Percentiles rank a stretch among this genome's conserved stretches.
Evolutionary conservation across 192 early-diverging fungal genomes (phyloP).

Genomic region (Coemansia sp.): DNA sequence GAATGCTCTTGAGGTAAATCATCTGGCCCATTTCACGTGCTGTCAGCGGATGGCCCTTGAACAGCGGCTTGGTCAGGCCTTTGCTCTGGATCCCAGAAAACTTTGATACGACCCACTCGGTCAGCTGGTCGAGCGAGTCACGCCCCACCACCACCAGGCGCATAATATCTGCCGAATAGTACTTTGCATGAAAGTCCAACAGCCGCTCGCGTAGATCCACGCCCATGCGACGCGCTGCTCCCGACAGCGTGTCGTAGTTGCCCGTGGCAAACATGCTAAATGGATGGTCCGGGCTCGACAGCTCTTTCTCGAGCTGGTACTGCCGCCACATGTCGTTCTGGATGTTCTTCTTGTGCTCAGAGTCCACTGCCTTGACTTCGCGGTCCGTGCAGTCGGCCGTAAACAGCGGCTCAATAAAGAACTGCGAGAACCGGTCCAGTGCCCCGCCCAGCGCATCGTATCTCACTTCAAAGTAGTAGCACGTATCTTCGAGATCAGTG

Average conservation of each 20-base stretch:
- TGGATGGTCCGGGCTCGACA: slow-evolving; percentile 76
- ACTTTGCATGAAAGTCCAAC: slow-evolving; percentile 82
- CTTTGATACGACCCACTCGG: slow-evolving; percentile 77
- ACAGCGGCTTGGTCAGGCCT: slow-evolving; percentile 65
- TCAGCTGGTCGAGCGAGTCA: slow-evolving; percentile 83
- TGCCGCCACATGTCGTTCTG: slow-evolving; percentile 88
- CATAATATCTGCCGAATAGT: slow-evolving; percentile 97
- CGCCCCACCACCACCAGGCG: slow-evolving; percentile 84
- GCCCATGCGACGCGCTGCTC: slow-evolving; percentile 60
- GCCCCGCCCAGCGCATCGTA: slow-evolving; percentile 63
- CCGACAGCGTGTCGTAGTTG: slow-evolving; percentile 76
- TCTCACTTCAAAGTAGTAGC: slow-evolving; percentile 52
- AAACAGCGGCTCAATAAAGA: slow-evolving; percentile 93
- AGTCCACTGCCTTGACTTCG: slow-evolving; percentile 93
- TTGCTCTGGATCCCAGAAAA: slow-evolving; percentile 81
- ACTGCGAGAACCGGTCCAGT: slow-evolving; percentile 82
- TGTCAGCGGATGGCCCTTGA: slow-evolving; percentile 74
- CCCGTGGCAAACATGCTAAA: slow-evolving; percentile 92
- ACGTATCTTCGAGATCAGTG: slow-evolving; percentile 52
- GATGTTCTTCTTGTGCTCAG: slow-evolving; percentile 95
- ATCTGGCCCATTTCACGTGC: slow-evolving; percentile 69
- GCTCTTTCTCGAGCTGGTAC: slow-evolving; percentile 82
- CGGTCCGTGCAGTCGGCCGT: slow-evolving; percentile 84
- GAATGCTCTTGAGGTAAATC: slow-evolving; percentile 74
- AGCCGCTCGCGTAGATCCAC: slow-evolving; percentile 82